Conservation (phyloP, 192 early-diverging fungal species). For the Umbelopsis ramanniana region DNA sequence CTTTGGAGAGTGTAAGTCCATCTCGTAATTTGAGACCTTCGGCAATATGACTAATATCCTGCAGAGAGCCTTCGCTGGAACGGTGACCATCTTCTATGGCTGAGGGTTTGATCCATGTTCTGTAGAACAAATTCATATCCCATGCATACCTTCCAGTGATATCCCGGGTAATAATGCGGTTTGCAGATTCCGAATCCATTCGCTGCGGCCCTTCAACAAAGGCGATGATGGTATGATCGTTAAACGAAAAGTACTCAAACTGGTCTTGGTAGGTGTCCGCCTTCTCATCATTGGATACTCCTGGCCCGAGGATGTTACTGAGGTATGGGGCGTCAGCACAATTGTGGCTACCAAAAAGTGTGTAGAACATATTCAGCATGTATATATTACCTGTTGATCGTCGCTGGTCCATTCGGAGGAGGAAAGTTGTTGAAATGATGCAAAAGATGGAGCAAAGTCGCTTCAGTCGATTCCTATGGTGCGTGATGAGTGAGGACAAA, state of each 20-base stretch:
- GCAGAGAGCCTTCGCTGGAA: neutral
- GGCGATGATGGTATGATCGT: constrained; percentile 73
- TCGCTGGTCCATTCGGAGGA: constrained; percentile 62
- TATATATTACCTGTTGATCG: constrained; percentile 49
- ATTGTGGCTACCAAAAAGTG: no score
- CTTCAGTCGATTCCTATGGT: constrained; percentile 68
- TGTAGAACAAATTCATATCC: constrained; percentile 53
- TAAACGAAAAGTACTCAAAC: constrained; percentile 73
- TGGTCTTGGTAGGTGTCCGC: constrained; percentile 46
- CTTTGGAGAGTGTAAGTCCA: neutral
- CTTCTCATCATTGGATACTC: constrained; percentile 39
- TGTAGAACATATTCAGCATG: no score
- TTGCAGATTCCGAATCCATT: neutral
- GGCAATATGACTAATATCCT: neutral
- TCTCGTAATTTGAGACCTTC: neutral
- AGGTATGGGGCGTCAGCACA: neutral
- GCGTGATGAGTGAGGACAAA: neutral
- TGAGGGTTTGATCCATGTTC: neutral
- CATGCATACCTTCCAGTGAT: constrained; percentile 81
- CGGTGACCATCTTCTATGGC: no score
- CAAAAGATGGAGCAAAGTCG: constrained; percentile 67
- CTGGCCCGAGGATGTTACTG: constrained; percentile 47
- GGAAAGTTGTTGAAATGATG: constrained; percentile 75
- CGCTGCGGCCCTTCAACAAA: constrained; percentile 63
- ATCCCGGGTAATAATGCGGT: constrained; percentile 71